Percentiles rank a stretch among this genome's conserved stretches.
Evolutionary conservation across 176 grass and related monocot species (phyloP).

Genomic region (Musa beccarii): DNA sequence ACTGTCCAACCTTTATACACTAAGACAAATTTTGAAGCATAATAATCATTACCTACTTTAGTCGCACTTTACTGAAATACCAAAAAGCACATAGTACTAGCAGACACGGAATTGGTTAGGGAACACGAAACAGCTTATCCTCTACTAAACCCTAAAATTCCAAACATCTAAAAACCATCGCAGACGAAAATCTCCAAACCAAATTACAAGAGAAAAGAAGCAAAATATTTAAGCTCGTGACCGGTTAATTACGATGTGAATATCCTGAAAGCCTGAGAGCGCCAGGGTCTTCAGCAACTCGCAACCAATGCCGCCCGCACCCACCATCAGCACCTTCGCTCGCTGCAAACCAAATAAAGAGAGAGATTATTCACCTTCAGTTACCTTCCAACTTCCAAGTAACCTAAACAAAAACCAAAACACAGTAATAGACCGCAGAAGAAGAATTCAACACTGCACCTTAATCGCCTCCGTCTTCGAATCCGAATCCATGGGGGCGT

Average conservation of each 20-base stretch:
- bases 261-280: conserved; percentile 79
- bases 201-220: not conserved
- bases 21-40: too few species aligned
- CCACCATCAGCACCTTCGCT: conserved; percentile 96
- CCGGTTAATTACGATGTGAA: conserved; percentile 65
- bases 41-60: not conserved
- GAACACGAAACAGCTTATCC: not conserved
- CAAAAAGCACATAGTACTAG: not conserved
- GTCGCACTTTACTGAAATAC: not conserved
- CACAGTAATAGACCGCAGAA: not conserved
- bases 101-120: not conserved
- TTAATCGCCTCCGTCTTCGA: conserved; percentile 11
- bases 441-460: not conserved
- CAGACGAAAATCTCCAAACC: not conserved
- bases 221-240: not conserved
- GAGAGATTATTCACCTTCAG: not conserved
- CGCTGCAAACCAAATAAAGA: conserved; percentile 29
- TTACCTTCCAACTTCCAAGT: not conserved
- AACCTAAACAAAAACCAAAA: not conserved
- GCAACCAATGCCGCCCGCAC: too few species aligned
- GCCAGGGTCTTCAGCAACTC: conserved; percentile 98
- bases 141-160: not conserved
- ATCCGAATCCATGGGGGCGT: conserved; percentile 4
- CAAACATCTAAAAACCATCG: not conserved
- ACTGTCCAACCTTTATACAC: not conserved